Conservation (phyloP, 345 rosid species). For the Hevea brasiliensis region DNA sequence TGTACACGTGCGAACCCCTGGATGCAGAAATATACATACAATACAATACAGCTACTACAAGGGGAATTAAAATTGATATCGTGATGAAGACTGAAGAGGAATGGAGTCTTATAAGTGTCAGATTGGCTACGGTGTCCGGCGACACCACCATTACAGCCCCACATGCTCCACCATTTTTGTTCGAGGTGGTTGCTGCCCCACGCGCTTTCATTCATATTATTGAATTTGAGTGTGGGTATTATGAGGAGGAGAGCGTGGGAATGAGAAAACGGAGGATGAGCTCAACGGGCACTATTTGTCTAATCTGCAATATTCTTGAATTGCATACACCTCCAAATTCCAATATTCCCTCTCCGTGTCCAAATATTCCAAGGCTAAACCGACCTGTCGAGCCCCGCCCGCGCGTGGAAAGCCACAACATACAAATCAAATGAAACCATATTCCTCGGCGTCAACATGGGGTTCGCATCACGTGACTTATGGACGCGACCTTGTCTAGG, state of each 20-base stretch:
- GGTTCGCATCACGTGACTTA: slow-evolving; percentile 58
- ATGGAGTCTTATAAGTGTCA: no score
- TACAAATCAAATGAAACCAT: slow-evolving; percentile 18
- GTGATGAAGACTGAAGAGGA: slow-evolving; percentile 16
- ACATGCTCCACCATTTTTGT: slow-evolving; percentile 32
- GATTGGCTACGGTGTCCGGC: slow-evolving; percentile 44
- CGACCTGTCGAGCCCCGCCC: slow-evolving; percentile 48
- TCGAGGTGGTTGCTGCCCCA: neutral
- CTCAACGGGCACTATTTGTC: slow-evolving; percentile 52
- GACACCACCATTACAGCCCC: slow-evolving; percentile 43
- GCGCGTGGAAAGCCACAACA: slow-evolving; percentile 26
- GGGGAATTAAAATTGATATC: slow-evolving; percentile 6
- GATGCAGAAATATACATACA: neutral
- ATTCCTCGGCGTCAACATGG: slow-evolving; percentile 76
- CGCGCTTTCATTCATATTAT: neutral
- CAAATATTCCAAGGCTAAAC: slow-evolving; percentile 38
- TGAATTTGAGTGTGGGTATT: neutral
- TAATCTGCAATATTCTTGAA: slow-evolving; percentile 23
- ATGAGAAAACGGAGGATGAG: slow-evolving; percentile 1
- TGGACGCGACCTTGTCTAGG: slow-evolving; percentile 43
- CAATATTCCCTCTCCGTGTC: slow-evolving; percentile 67
- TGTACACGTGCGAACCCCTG: slow-evolving; percentile 61
- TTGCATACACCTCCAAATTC: slow-evolving; percentile 6
- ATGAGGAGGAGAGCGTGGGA: slow-evolving; percentile 15
- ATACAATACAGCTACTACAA: neutral